Conservation (phyloP, 2,329 filamentous ascomycete genomes). For the Trichoderma lentiforme region DNA sequence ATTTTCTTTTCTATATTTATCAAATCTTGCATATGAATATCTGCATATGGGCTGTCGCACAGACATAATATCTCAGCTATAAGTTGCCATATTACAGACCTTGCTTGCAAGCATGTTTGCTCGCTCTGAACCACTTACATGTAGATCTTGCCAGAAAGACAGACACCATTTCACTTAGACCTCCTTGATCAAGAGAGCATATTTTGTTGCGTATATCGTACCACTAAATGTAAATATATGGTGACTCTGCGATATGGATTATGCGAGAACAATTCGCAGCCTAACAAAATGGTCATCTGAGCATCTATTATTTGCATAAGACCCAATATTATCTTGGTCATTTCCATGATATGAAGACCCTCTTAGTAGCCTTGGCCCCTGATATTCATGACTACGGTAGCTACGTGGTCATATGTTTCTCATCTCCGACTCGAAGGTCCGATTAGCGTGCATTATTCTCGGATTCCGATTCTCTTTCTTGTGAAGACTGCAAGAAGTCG, state of each 20-base stretch:
- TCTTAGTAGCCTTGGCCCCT: neutral
- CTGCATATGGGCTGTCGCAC: neutral
- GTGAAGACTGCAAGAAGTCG: neutral
- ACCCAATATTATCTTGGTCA: neutral
- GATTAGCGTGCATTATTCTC: neutral
- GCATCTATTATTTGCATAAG: neutral
- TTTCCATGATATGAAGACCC: neutral
- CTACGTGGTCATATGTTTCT: neutral
- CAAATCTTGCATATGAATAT: neutral
- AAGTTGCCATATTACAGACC: neutral
- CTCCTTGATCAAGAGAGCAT: neutral
- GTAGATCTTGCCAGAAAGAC: neutral
- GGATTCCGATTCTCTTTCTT: neutral
- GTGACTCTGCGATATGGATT: neutral
- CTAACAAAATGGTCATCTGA: neutral
- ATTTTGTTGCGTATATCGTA: neutral
- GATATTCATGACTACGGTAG: neutral
- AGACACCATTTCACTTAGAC: neutral
- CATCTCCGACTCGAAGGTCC: neutral
- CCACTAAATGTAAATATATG: neutral
- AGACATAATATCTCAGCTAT: neutral
- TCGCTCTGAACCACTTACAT: neutral
- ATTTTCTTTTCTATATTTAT: neutral
- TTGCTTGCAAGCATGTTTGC: neutral
- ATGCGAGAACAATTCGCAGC: neutral